phyloP scores from a whole-genome alignment of 805 yeast genomes.

The Starmerella vaccinii region DNA sequence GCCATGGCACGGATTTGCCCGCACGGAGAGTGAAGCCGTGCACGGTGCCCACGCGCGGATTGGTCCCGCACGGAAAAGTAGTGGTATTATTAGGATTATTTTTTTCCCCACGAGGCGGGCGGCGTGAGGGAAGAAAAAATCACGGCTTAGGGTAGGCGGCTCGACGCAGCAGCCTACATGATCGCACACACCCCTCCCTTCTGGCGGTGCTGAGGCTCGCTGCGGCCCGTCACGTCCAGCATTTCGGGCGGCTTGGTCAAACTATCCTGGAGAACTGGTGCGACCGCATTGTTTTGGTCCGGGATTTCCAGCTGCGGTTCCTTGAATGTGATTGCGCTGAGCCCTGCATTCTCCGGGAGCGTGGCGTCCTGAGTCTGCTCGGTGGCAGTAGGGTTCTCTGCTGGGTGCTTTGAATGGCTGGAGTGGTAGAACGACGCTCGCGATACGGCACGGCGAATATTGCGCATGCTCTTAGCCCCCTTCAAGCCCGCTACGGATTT shows the following conservation, averaged over 20 bases:
- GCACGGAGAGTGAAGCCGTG: not conserved
- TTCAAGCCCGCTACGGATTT: slow-evolving; percentile 18
- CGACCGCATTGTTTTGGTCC: not conserved
- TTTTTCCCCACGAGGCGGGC: not conserved
- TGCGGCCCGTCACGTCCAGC: slow-evolving; percentile 7
- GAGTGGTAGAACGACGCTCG: slow-evolving; percentile 13
- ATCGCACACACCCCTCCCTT: slow-evolving; percentile 3
- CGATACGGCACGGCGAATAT: slow-evolving; percentile 15
- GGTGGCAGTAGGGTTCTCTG: not conserved
- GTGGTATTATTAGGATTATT: not conserved
- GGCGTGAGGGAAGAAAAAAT: not conserved
- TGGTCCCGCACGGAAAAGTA: not conserved
- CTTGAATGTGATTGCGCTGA: not conserved
- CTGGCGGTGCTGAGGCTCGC: not conserved
- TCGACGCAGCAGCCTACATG: not conserved
- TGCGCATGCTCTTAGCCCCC: slow-evolving; percentile 19
- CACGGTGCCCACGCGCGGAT: not conserved
- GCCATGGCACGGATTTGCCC: not conserved
- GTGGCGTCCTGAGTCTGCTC: not conserved
- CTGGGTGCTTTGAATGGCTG: not conserved
- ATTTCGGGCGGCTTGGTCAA: slow-evolving; percentile 11
- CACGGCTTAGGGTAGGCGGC: not conserved
- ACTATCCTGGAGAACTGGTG: slow-evolving; percentile 10
- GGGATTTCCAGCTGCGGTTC: not conserved
- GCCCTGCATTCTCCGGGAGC: not conserved